Percentiles rank a stretch among this genome's conserved stretches.
phyloP scores from a whole-genome alignment of 768 basidiomycete species.

The Naganishia friedmannii region DNA sequence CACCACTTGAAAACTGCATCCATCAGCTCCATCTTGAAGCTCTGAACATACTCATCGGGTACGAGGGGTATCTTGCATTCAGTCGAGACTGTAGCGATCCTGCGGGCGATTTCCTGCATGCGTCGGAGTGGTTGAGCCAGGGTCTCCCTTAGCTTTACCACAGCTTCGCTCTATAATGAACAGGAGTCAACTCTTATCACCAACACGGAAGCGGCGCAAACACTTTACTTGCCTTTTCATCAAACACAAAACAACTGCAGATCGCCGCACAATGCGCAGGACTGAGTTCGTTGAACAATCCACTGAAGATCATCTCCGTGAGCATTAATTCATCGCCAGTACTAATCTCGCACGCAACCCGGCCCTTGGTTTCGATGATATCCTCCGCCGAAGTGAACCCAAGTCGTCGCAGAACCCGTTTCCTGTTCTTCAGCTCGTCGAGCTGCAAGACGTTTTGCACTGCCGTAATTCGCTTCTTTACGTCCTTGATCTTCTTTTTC shows the following conservation, averaged over 20 bases:
- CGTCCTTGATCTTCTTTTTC: constrained; percentile 66
- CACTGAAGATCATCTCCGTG: constrained; percentile 96
- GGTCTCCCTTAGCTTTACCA: constrained; percentile 82
- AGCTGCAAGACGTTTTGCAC: constrained; percentile 91
- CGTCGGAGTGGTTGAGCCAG: constrained; percentile 82
- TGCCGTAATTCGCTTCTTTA: constrained; percentile 81
- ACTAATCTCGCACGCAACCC: constrained; percentile 97
- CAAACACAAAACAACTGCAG: constrained; percentile 96
- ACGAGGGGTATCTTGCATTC: constrained; percentile 85
- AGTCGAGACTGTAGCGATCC: constrained; percentile 94
- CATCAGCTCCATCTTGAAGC: constrained; percentile 98
- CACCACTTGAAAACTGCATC: constrained; percentile 97
- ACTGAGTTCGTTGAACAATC: constrained; percentile 81
- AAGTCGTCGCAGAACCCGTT: constrained; percentile 85
- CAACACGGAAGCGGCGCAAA: neutral
- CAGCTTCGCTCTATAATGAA: constrained; percentile 32
- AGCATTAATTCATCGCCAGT: constrained; percentile 92
- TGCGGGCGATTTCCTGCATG: constrained; percentile 90
- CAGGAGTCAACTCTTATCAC: constrained; percentile 2
- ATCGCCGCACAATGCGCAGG: constrained; percentile 92
- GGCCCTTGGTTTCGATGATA: constrained; percentile 95
- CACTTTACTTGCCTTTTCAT: constrained; percentile 71
- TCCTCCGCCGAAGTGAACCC: constrained; percentile 85
- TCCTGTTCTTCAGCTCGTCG: constrained; percentile 92
- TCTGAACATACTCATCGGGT: constrained; percentile 91